Percentiles rank a stretch among this genome's conserved stretches.
Conservation (phyloP, 768 basidiomycete species). For the Psilocybe tampanensis region DNA sequence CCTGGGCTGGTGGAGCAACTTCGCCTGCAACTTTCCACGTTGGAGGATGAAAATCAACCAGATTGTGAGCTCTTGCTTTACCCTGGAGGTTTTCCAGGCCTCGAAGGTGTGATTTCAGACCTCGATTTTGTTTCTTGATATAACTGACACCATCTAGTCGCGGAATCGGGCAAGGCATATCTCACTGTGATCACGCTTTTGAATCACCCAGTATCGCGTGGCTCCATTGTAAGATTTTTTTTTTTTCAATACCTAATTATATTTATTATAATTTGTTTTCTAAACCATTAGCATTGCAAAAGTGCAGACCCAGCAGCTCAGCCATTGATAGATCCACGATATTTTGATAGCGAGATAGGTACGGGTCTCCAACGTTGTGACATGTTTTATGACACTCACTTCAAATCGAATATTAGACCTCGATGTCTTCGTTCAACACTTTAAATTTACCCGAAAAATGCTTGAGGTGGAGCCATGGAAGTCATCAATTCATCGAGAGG, state of each 20-base stretch:
- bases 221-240: slow-evolving; percentile 7
- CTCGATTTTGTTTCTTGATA: too few relatives aligned
- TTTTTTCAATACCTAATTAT: too few relatives aligned
- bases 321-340: slow-evolving; percentile 42
- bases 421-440: not conserved
- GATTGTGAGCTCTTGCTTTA: slow-evolving; percentile 28
- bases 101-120: not conserved
- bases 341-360: slow-evolving; percentile 39
- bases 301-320: slow-evolving; percentile 32
- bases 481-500: not conserved
- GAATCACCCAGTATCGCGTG: slow-evolving; percentile 13
- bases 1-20: slow-evolving; percentile 43
- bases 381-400: too few relatives aligned
- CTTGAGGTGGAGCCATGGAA: not conserved
- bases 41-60: slow-evolving; percentile 26
- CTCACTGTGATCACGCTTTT: slow-evolving; percentile 19
- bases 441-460: slow-evolving; percentile 1
- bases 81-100: slow-evolving; percentile 20
- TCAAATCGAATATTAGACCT: not conserved
- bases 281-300: slow-evolving; percentile 25
- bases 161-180: slow-evolving; percentile 43
- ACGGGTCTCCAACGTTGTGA: too few relatives aligned
- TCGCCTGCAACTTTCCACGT: slow-evolving; percentile 33
- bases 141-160: slow-evolving; percentile 25
- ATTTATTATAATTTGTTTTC: not conserved